Base-by-base conservation (phyloP, 768 basidiomycete species). In the Tylopilus felleus region DNA sequence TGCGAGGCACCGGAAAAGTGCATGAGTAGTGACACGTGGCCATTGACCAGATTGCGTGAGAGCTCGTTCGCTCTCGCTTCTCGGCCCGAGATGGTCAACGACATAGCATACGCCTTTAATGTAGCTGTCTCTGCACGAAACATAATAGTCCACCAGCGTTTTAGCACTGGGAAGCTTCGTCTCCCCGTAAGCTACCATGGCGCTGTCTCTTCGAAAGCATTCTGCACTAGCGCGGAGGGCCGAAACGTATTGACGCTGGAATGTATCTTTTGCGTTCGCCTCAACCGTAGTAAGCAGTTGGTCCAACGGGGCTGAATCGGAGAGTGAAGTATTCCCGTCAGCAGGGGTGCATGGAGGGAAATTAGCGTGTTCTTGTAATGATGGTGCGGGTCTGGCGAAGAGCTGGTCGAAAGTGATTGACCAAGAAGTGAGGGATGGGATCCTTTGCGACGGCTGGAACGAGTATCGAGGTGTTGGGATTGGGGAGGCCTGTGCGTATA, bases 11-110 rank as follows among this genome's bases (percentile, higher is more conserved):
- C 52, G 53, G 21, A 77, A 61, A 17, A 78, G 64, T 3, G 60
- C 44, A 41, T 62, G 62, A 2, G 62, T 23, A 4, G 73, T 72
- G n/a, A 74, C 48, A 5, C 70, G 66, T 17, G 77, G 77, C 76
- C 77, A 78, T 52, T 70, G 63, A 9, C 70, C 71, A 0, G 68
- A 57, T 19, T 41, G 31, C 12, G 40, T 17, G 3, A 70, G 28
- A 5, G 63, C 55, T 5, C 28, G 27, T 55, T 72, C 70, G 3
- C 52, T 52, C 9, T 21, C 10, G 25, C 43, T 64, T 25, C 12
- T 40, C 2, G 70, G 61, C 51, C 16, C 62, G 44, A 63, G 56
- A 27, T 21, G 6, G 3, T 49, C n/a, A 23, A 28, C 27, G 43
- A 70, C 14, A 27, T 17, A 3, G 3, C 16, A 9, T 4, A 55